phyloP scores from a whole-genome alignment of 306 rosid genomes.

The Cicer judaicum region DNA sequence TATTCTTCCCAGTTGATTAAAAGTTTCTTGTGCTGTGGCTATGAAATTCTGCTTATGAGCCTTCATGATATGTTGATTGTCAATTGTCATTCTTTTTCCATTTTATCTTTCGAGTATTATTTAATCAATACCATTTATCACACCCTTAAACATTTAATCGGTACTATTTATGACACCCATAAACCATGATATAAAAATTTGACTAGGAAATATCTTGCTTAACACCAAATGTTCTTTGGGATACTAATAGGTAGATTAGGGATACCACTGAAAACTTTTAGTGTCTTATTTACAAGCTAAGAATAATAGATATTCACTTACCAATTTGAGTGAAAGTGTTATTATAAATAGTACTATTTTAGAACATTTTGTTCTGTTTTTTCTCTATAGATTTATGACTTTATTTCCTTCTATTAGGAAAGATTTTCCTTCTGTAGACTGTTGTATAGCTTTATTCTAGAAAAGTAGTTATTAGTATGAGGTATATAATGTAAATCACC shows the following conservation, averaged over 20 bases:
- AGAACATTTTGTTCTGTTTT: not conserved
- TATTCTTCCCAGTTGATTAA: conserved; percentile 46
- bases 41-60: conserved; percentile 11
- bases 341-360: conserved; percentile 5
- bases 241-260: not conserved
- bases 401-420: conserved; percentile 13
- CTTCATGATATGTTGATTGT: conserved; percentile 30
- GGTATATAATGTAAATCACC: not conserved
- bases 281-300: not conserved
- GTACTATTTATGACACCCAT: conserved; percentile 13
- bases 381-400: not conserved
- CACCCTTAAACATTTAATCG: not conserved
- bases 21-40: conserved; percentile 26
- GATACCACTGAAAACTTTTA: conserved; percentile 5
- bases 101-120: conserved; percentile 22
- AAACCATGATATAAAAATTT: conserved; percentile 9
- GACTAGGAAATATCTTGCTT: not conserved
- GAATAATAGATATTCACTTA: conserved; percentile 18
- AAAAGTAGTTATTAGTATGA: conserved; percentile 7
- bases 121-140: conserved; percentile 3
- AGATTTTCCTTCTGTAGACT: not conserved
- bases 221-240: conserved; percentile 13
- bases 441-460: conserved; percentile 8
- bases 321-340: not conserved
- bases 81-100: conserved; percentile 42